A percentile compares a stretch with the other conserved stretches of the same genome.
Conservation (phyloP, 148 eudicot genomes). For the Fagopyrum esculentum region DNA sequence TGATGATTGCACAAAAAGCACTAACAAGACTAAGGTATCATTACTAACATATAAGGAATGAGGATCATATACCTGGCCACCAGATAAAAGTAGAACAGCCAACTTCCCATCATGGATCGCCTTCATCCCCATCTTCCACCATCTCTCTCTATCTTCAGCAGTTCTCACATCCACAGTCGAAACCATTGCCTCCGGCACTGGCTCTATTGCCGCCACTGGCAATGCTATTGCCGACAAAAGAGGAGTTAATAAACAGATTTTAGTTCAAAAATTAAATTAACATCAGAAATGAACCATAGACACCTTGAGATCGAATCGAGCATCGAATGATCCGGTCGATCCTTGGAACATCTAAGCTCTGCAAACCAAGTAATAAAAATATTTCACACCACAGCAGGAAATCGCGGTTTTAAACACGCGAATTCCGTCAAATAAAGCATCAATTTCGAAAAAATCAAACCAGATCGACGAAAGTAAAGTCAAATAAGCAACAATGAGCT, state of each 20-base stretch:
- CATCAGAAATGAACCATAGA: background rate
- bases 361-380: slow-evolving; percentile 14
- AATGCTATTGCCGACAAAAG: slow-evolving; percentile 32
- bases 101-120: slow-evolving; percentile 84
- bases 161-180: slow-evolving; percentile 79
- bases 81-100: slow-evolving; percentile 86
- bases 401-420: background rate
- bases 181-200: slow-evolving; percentile 77
- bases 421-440: background rate
- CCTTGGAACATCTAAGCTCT: slow-evolving; percentile 78
- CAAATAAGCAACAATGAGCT: background rate
- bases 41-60: background rate
- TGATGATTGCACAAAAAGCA: background rate
- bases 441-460: background rate
- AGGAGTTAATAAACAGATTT: background rate
- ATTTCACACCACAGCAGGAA: slow-evolving; percentile 4
- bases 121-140: slow-evolving; percentile 96
- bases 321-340: slow-evolving; percentile 91
- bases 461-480: background rate
- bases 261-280: background rate
- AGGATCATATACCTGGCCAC: slow-evolving; percentile 75
- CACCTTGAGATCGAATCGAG: slow-evolving; percentile 86
- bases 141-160: slow-evolving; percentile 73
- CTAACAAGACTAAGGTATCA: background rate
- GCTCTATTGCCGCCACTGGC: slow-evolving; percentile 89